Percentiles rank a stretch among this genome's conserved stretches.
These are phyloP conservation scores for Penstemon newberryi DNA, from an alignment of 257 asterid genomes.

Conservation along the genomic window DNA sequence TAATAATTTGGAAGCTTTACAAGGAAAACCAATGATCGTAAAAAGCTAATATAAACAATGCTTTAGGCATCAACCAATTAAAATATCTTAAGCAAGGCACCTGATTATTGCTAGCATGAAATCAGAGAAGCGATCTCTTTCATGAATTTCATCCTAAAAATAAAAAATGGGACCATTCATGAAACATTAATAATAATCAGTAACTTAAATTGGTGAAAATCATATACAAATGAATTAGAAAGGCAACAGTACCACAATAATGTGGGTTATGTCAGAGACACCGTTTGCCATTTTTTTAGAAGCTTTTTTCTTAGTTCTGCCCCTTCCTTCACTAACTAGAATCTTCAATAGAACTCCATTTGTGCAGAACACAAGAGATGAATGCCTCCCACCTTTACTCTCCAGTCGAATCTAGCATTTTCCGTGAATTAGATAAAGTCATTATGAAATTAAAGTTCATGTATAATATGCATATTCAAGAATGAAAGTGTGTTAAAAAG, in stretches of 20 bases:
- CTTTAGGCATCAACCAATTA: slow-evolving; percentile 13
- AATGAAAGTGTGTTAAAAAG: background rate
- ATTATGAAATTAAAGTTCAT: slow-evolving; percentile 16
- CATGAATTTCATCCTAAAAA: slow-evolving; percentile 95
- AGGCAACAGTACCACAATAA: slow-evolving; percentile 72
- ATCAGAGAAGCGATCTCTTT: slow-evolving; percentile 95
- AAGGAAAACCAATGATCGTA: slow-evolving; percentile 1
- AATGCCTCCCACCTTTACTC: slow-evolving; percentile 82
- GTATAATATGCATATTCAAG: slow-evolving; percentile 20
- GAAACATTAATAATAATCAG: background rate
- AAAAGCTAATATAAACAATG: background rate
- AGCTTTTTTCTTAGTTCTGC: slow-evolving; percentile 36
- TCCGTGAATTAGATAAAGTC: slow-evolving; percentile 23
- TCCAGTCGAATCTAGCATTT: slow-evolving; percentile 82
- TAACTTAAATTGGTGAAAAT: slow-evolving; percentile 24
- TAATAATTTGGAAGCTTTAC: background rate
- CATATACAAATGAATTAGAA: slow-evolving; percentile 17
- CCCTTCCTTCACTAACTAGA: slow-evolving; percentile 50
- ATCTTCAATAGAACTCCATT: slow-evolving; percentile 81
- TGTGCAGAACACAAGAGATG: slow-evolving; percentile 90
- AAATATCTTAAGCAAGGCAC: slow-evolving; percentile 41
- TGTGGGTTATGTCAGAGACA: slow-evolving; percentile 74
- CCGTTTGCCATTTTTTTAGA: slow-evolving; percentile 34
- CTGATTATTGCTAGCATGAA: slow-evolving; percentile 95
- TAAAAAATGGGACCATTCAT: slow-evolving; percentile 2